Evolutionary conservation across 306 rosid species (phyloP), one percentile per base, ranked within the genome.

Genomic region (Dalbergia oliveri): DNA sequence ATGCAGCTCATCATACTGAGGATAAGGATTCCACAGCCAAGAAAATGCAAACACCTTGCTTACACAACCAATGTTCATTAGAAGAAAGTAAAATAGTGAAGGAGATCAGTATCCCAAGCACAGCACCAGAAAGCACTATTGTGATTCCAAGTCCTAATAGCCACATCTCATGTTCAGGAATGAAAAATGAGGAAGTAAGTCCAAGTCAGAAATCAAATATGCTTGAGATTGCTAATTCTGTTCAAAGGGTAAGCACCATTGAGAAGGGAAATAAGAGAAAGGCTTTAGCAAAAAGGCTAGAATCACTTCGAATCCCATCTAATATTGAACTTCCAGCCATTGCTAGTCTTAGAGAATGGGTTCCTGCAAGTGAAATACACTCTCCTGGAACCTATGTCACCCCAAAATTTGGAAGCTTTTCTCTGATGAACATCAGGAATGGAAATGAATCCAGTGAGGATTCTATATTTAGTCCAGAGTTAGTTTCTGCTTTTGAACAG

Each of bases 341-440:
- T 84, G 78, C 50, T 57, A 84, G 78, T 75, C 88, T 87, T 41
- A 78, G 63, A 75, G 88, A 87, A 79, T 75, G 86, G 88, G 45
- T 65, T 19, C 82, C 87, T 60, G 63, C 41, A 41, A 63, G 77
- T 53, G 86, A 81, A 75, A 72, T 84, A 49, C 82, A 87, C 64
- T 82, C 85, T 80, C 81, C 82, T 49, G 87, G 77, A 54, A 66
- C 87, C 65, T 83, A 88, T 79, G 62, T 88, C 71, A 88, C 91
- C 39, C 91, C 91, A 34, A 85, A 82, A 80, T 83, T 88, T 53
- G 91, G 91, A 3, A 86, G 76, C 79, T 83, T 78, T 66, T 66
- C 84, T 70, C 11, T 44, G 34, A 83, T 41, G 65, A 56, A 78
- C 50, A 65, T 58, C 15, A 21, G 51, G 59, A 85, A 44, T 82